Evolutionary conservation across 2,329 filamentous ascomycete genomes (phyloP).

Genomic region (Sporothrix pallida): DNA sequence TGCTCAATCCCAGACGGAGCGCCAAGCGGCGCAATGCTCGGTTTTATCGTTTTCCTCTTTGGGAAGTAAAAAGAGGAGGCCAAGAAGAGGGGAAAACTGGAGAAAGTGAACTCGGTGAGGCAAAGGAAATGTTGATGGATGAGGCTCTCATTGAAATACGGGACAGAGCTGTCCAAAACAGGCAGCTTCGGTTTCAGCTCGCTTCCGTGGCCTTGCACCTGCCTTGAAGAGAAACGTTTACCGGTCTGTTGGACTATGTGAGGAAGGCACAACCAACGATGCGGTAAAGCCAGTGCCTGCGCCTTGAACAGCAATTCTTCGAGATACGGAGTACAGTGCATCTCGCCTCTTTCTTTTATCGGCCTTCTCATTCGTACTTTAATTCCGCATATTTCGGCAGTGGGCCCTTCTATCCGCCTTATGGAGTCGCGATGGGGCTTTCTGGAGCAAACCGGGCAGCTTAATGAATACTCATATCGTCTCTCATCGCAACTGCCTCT

Average conservation of each 20-base stretch:
- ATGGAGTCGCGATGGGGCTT: conserved; percentile 20
- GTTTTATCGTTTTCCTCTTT: conserved; percentile 29
- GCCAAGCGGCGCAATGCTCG: conserved; percentile 20
- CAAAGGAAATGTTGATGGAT: background rate
- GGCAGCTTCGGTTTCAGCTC: background rate
- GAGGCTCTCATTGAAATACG: background rate
- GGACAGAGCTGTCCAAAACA: background rate
- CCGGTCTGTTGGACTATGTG: too few species aligned
- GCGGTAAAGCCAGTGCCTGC: background rate
- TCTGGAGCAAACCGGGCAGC: conserved; percentile 1
- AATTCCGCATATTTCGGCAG: conserved; percentile 15
- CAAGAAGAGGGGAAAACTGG: conserved; percentile 13
- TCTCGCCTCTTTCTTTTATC: background rate
- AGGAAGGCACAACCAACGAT: background rate
- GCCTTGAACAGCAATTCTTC: background rate
- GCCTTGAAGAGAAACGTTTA: background rate
- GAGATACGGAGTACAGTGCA: background rate
- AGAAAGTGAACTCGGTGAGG: background rate
- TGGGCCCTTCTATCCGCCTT: conserved; percentile 17
- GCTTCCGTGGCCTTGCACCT: conserved; percentile 1
- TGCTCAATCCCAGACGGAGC: conserved; percentile 2
- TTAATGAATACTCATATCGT: background rate
- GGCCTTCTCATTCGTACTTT: background rate
- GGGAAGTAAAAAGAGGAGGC: conserved; percentile 6
- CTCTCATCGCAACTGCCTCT: background rate